Evolutionary conservation across 495 filamentous ascomycete genomes (phyloP).

Genomic region (Eremomyces bilateralis): DNA sequence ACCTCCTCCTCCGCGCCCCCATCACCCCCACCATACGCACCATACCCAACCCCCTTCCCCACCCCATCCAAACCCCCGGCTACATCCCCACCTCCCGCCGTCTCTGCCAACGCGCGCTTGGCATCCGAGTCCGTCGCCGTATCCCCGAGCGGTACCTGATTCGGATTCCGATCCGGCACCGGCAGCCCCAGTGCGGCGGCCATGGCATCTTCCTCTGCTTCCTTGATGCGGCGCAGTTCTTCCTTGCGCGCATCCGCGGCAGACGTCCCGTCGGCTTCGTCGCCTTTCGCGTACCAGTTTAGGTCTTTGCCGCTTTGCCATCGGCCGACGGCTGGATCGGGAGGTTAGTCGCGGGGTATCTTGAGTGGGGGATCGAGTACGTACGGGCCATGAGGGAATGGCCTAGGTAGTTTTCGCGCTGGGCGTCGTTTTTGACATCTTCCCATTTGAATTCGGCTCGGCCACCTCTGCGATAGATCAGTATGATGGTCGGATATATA

Average conservation of each 20-base stretch:
- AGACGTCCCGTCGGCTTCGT: slow-evolving; percentile 17
- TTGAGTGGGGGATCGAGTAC: slow-evolving; percentile 2
- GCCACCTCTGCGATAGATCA: slow-evolving; percentile 61
- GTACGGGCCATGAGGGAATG: slow-evolving; percentile 72
- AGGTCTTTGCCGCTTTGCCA: slow-evolving; percentile 87
- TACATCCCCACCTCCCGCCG: slow-evolving; percentile 9
- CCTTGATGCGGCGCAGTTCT: slow-evolving; percentile 63
- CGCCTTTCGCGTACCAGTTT: slow-evolving; percentile 66
- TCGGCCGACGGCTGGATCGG: slow-evolving; percentile 48
- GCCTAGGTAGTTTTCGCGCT: slow-evolving; percentile 94
- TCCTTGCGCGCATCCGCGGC: slow-evolving; percentile 46
- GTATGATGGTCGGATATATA: slow-evolving; percentile 7
- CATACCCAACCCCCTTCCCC: slow-evolving; percentile 8
- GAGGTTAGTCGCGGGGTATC: background rate
- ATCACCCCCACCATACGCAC: slow-evolving; percentile 2
- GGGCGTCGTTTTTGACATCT: slow-evolving; percentile 64
- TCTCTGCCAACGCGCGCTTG: slow-evolving; percentile 14
- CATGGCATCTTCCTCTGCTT: slow-evolving; percentile 82
- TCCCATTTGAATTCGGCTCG: slow-evolving; percentile 90
- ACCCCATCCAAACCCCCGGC: slow-evolving; percentile 5
- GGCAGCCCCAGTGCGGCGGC: slow-evolving; percentile 61
- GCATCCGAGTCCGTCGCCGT: slow-evolving; percentile 12
- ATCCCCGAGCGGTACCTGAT: slow-evolving; percentile 16
- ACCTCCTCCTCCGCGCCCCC: too few species aligned
- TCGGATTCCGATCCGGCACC: slow-evolving; percentile 24